Evolutionary conservation across 2,329 filamentous ascomycete species (phyloP).

Genomic region (Pseudocercospora macadamiae): DNA sequence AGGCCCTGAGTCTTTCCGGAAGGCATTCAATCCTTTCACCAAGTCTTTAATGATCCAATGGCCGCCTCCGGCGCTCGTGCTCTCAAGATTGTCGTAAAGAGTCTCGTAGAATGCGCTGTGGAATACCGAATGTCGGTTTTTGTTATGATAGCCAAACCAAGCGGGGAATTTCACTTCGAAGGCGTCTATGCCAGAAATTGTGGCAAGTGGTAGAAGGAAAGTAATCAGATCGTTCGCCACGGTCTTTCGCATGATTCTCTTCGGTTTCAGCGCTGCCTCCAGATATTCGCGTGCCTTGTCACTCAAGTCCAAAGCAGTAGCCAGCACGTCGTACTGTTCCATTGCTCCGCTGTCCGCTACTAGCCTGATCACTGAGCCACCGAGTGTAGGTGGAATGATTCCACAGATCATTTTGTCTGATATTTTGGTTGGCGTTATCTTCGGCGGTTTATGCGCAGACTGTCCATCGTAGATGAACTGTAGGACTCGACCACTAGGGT

Average conservation of each 20-base stretch:
- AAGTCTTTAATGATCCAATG: neutral
- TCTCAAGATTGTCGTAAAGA: neutral
- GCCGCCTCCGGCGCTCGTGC: neutral
- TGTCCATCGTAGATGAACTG: neutral
- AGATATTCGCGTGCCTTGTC: neutral
- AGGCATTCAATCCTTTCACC: neutral
- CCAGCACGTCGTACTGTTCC: neutral
- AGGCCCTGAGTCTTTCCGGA: neutral
- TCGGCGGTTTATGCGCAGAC: neutral
- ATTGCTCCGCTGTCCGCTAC: neutral
- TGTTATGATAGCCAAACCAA: neutral
- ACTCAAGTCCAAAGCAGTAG: neutral
- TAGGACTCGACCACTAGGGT: neutral
- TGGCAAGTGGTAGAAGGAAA: neutral
- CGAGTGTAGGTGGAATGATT: neutral
- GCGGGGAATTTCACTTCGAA: neutral
- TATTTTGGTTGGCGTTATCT: neutral
- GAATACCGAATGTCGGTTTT: neutral
- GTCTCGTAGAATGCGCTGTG: neutral
- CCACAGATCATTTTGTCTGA: neutral
- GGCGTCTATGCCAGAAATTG: neutral
- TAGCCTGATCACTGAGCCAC: neutral
- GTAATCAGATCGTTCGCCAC: neutral
- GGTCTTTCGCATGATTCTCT: neutral
- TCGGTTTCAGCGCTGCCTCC: neutral